A percentile compares a stretch with the other conserved stretches of the same genome.
These are phyloP conservation scores for Raddia guianensis DNA, from an alignment of 176 grass and related monocot species.

Conservation along the genomic window DNA sequence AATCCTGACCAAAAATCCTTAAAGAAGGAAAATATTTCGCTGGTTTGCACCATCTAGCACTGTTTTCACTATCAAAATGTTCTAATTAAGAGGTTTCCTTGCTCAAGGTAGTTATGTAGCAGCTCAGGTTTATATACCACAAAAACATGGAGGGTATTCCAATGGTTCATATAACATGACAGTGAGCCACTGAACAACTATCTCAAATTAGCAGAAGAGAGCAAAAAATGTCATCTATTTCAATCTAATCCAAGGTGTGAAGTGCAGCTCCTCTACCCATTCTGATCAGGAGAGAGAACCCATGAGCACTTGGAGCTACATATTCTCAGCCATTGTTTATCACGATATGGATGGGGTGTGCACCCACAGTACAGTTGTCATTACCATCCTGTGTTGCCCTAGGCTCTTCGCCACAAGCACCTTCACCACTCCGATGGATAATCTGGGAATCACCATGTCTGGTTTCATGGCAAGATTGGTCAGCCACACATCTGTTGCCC, in stretches of 20 bases:
- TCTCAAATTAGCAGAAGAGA: background rate
- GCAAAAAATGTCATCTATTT: background rate
- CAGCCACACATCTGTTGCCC: background rate
- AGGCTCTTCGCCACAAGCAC: background rate
- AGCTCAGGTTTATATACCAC: too few relatives aligned
- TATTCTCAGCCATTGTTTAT: background rate
- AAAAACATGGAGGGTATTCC: too few relatives aligned
- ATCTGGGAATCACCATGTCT: background rate
- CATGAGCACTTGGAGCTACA: too few relatives aligned
- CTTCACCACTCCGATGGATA: background rate
- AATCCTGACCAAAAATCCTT: too few relatives aligned
- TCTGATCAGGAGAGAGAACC: too few relatives aligned
- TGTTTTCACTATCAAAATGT: too few relatives aligned
- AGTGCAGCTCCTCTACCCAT: background rate
- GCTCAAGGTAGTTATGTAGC: too few relatives aligned
- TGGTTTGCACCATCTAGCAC: too few relatives aligned
- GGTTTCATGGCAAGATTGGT: background rate
- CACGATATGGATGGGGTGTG: background rate
- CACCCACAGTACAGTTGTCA: background rate
- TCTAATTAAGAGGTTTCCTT: too few relatives aligned
- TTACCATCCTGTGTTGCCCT: background rate
- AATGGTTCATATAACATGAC: too few relatives aligned
- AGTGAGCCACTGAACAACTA: too few relatives aligned
- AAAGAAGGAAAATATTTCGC: too few relatives aligned
- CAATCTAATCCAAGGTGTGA: background rate